Base-by-base conservation (phyloP, 176 grass and related monocot genomes). In the Carex cristatella region DNA sequence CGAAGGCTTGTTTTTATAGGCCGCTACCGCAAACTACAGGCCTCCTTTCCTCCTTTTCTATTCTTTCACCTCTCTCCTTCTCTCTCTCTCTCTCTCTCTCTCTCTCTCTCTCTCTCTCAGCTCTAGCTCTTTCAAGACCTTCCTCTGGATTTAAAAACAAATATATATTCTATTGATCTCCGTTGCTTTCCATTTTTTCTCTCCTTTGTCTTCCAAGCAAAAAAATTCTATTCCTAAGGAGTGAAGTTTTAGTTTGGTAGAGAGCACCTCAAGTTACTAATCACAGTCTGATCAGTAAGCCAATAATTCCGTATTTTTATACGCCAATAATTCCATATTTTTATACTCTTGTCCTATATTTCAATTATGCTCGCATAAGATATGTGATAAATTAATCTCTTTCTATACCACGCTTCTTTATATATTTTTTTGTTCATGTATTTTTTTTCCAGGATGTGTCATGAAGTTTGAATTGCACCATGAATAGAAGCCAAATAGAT, bases 1-100 rank as follows among this genome's bases (percentile, higher is more conserved):
- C 80, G 85, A 82, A 88, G 83, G 82, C 57, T 69, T 88, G 92
- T 94, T 88, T 93, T 92, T 91, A 91, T 95, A 91, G 89, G 61
- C 61, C 37, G 42, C 33, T 86, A 67, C 46, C 55, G 7, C 83
- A 79, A 53, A 42, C 86, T 83, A 90, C 60, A 72, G 67, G 3
- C 62, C 60, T 65, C 65, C 84, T 90, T 84, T 72, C 74, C 90
- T 86, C 82, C 89, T 75, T 82, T 68, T 60, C 69, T 82, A 4
- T 3, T 67, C 83, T 33, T 2, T 33, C 32, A 1, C 61, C 23
- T 67, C 83, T 88, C 83, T 83, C 18, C 12, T 30, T 40, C 78
- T 61, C 79, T 81, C 53, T 11, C 74, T 30, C 35, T 37, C 35
- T 37, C 32, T 2, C 32, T 33, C 32, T 33, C 32, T 33, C 61